phyloP scores from a whole-genome alignment of 768 basidiomycete species.

The Astraeus odoratus region DNA sequence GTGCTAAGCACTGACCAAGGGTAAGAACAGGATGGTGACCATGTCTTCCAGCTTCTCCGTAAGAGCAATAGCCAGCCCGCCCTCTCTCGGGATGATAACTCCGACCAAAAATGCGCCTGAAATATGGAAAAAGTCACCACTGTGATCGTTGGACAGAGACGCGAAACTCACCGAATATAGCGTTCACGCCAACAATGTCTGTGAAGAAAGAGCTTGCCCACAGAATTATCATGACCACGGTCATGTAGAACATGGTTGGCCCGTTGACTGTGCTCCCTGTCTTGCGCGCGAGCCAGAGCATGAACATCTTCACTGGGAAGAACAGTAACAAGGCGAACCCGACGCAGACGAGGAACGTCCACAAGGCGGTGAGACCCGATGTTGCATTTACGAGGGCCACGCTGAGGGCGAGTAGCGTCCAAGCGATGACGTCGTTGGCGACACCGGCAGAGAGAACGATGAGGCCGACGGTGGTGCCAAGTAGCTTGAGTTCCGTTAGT shows the following conservation, averaged over 20 bases:
- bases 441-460: slow-evolving; percentile 92
- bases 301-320: slow-evolving; percentile 52
- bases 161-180: slow-evolving; percentile 66
- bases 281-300: slow-evolving; percentile 66
- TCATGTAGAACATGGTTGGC: slow-evolving; percentile 88
- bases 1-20: slow-evolving; percentile 50
- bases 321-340: slow-evolving; percentile 77
- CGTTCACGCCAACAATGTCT: slow-evolving; percentile 89
- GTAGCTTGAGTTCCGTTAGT: slow-evolving; percentile 80
- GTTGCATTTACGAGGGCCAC: slow-evolving; percentile 90
- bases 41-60: slow-evolving; percentile 95
- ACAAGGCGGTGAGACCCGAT: slow-evolving; percentile 77
- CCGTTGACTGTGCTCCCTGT: slow-evolving; percentile 79
- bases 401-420: slow-evolving; percentile 83
- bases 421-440: slow-evolving; percentile 82
- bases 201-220: slow-evolving; percentile 92
- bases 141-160: not conserved
- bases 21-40: slow-evolving; percentile 84
- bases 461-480: slow-evolving; percentile 90
- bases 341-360: slow-evolving; percentile 72
- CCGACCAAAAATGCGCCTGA: slow-evolving; percentile 79
- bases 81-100: slow-evolving; percentile 79
- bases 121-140: not conserved
- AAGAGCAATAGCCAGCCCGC: slow-evolving; percentile 74
- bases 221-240: slow-evolving; percentile 67